Evolutionary conservation across 306 rosid genomes (phyloP).

Genomic region (Gleditsia sinensis): DNA sequence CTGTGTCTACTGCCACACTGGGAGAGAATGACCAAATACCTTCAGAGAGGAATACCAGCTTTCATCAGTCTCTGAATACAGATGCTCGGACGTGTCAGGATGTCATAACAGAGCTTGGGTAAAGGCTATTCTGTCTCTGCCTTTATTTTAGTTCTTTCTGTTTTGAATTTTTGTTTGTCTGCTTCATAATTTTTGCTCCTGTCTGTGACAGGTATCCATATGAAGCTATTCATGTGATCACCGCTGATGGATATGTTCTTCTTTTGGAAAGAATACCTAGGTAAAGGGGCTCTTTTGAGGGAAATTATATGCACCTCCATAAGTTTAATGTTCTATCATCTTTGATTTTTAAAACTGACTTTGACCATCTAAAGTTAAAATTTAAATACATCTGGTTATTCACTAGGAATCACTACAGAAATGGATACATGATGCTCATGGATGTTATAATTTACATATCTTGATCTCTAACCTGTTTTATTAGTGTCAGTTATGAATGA

Average conservation of each 20-base stretch:
- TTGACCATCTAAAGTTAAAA: slow-evolving; percentile 17
- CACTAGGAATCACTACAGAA: neutral
- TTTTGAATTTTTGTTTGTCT: neutral
- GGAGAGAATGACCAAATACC: slow-evolving; percentile 64
- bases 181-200: slow-evolving; percentile 28
- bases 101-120: slow-evolving; percentile 97
- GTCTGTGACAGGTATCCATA: slow-evolving; percentile 73
- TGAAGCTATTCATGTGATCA: slow-evolving; percentile 85
- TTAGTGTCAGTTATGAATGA: slow-evolving; percentile 9
- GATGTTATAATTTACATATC: slow-evolving; percentile 2
- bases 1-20: slow-evolving; percentile 50
- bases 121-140: slow-evolving; percentile 29
- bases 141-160: slow-evolving; percentile 22
- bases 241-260: slow-evolving; percentile 90
- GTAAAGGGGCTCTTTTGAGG: slow-evolving; percentile 36
- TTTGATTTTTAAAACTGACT: neutral
- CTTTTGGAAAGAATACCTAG: slow-evolving; percentile 96
- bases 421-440: neutral
- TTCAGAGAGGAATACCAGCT: slow-evolving; percentile 50
- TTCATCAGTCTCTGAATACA: slow-evolving; percentile 72
- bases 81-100: slow-evolving; percentile 96
- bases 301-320: neutral
- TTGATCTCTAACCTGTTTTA: slow-evolving; percentile 4
- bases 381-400: slow-evolving; percentile 7
- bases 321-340: neutral